phyloP scores from a whole-genome alignment of 2,329 filamentous ascomycete genomes.

The Pseudovirgaria hyperparasitica region DNA sequence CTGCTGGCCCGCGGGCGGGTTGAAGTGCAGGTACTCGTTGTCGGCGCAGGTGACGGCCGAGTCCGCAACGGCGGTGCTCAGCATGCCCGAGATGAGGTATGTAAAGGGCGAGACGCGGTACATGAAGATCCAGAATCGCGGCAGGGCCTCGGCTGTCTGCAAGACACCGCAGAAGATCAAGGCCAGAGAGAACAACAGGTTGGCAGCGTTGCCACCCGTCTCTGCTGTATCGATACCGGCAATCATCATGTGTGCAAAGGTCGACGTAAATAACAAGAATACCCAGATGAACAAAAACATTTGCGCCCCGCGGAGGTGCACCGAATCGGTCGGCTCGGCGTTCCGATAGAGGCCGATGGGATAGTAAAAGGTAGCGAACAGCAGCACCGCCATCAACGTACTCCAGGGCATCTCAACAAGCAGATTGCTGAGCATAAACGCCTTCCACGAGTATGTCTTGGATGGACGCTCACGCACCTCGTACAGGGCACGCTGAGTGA shows the following conservation, averaged over 20 bases:
- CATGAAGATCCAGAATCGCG: slow-evolving; percentile 74
- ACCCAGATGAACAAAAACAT: slow-evolving; percentile 66
- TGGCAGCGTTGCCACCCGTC: slow-evolving; percentile 62
- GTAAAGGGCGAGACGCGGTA: slow-evolving; percentile 73
- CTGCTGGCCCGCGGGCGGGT: slow-evolving; percentile 39
- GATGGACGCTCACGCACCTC: slow-evolving; percentile 76
- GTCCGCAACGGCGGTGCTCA: slow-evolving; percentile 58
- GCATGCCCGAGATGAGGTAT: slow-evolving; percentile 63
- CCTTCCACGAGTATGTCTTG: slow-evolving; percentile 74
- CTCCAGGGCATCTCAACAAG: slow-evolving; percentile 81
- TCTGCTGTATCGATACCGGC: slow-evolving; percentile 64
- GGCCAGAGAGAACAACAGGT: slow-evolving; percentile 58
- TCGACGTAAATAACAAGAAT: slow-evolving; percentile 71
- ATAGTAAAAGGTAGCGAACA: slow-evolving; percentile 78
- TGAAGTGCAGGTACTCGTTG: slow-evolving; percentile 58
- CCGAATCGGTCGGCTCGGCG: slow-evolving; percentile 46
- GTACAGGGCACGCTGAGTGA: slow-evolving; percentile 68
- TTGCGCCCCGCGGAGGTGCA: slow-evolving; percentile 57
- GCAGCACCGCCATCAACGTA: slow-evolving; percentile 58
- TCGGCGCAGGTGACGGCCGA: slow-evolving; percentile 50
- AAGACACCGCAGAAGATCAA: slow-evolving; percentile 68
- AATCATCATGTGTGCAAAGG: slow-evolving; percentile 69
- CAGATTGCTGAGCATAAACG: slow-evolving; percentile 75
- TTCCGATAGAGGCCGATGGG: slow-evolving; percentile 67
- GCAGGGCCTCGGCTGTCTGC: slow-evolving; percentile 47